These are phyloP conservation scores for Russula sp. DNA, from an alignment of 768 basidiomycete genomes.

Conservation along the genomic window DNA sequence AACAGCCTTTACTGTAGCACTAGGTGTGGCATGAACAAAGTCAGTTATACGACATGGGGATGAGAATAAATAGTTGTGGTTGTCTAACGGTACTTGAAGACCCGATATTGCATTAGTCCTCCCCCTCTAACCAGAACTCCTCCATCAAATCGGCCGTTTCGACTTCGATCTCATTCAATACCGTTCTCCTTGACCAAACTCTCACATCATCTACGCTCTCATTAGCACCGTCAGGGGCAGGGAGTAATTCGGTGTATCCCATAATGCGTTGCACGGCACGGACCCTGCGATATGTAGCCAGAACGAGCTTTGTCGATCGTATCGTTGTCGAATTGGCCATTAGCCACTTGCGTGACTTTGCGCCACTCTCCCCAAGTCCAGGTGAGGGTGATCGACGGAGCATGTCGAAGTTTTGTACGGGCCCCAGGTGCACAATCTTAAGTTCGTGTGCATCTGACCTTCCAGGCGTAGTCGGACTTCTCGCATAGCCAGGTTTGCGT, in stretches of 20 bases:
- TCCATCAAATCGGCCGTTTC: slow-evolving; percentile 23
- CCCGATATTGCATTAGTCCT: neutral
- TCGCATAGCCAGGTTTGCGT: slow-evolving; percentile 37
- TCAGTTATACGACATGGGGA: neutral
- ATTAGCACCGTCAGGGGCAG: slow-evolving; percentile 33
- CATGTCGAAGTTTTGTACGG: slow-evolving; percentile 33
- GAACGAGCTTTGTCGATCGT: slow-evolving; percentile 44
- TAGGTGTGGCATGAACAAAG: neutral
- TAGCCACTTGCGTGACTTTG: slow-evolving; percentile 6
- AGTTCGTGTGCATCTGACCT: slow-evolving; percentile 33
- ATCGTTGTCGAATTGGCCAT: slow-evolving; percentile 27
- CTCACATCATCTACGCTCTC: slow-evolving; percentile 24
- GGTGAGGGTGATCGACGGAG: slow-evolving; percentile 11
- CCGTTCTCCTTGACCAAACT: slow-evolving; percentile 28
- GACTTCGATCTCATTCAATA: slow-evolving; percentile 15
- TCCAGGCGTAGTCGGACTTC: slow-evolving; percentile 31
- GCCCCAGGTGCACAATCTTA: slow-evolving; percentile 56
- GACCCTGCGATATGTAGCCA: slow-evolving; percentile 52
- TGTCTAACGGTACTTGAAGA: neutral
- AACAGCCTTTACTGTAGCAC: neutral
- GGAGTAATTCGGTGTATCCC: slow-evolving; percentile 55
- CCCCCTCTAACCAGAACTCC: slow-evolving; percentile 14
- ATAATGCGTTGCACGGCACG: slow-evolving; percentile 53
- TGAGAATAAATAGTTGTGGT: neutral
- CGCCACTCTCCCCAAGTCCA: slow-evolving; percentile 5